Evolutionary conservation across 108 stramenopile species (phyloP).

Genomic region (Aurantiochytrium sp.): DNA sequence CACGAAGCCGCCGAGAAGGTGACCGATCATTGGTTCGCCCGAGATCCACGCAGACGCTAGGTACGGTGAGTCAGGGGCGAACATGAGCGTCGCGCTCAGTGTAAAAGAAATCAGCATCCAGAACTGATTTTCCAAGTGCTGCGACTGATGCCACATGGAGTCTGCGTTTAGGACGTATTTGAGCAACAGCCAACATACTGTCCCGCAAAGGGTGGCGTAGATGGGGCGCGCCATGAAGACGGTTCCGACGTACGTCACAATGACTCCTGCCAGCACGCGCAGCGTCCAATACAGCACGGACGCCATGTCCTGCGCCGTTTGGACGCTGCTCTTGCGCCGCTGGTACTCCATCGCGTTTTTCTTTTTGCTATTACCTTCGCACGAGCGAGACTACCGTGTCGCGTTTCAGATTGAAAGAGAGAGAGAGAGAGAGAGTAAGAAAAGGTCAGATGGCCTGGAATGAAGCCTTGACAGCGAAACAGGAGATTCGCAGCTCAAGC

Average conservation of each 20-base stretch:
- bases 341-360: neutral
- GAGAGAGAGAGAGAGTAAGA: neutral
- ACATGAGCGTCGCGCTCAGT: neutral
- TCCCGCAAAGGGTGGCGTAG: neutral
- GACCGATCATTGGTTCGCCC: neutral
- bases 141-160: conserved; percentile 14
- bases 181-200: neutral
- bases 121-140: conserved; percentile 7
- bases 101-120: neutral
- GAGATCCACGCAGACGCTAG: neutral
- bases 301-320: neutral
- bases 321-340: neutral
- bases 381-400: neutral
- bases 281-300: neutral
- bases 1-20: neutral
- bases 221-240: neutral
- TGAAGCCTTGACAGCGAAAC: no score
- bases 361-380: neutral
- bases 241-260: neutral
- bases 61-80: neutral
- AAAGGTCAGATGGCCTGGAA: no score
- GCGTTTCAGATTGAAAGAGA: neutral
- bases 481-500: no score
- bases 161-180: neutral
- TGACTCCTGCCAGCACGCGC: neutral